Conservation (phyloP, 495 filamentous ascomycete species). For the Haplographium delicatum region DNA sequence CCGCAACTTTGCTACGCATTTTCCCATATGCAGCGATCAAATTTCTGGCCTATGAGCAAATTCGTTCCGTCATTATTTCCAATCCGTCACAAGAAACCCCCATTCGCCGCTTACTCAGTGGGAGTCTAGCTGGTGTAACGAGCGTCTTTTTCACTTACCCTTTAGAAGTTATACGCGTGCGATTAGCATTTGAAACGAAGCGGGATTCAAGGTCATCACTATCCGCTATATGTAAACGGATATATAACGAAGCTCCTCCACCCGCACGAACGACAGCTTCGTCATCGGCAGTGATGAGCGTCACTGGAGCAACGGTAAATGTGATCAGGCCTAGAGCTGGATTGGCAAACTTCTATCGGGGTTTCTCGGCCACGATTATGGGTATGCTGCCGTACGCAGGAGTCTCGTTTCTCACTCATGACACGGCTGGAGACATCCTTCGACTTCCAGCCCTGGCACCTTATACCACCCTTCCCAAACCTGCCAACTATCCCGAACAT, state of each 20-base stretch:
- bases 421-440: constrained; percentile 76
- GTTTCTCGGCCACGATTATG: constrained; percentile 80
- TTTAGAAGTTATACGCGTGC: constrained; percentile 85
- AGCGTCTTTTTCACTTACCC: constrained; percentile 96
- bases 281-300: constrained; percentile 1
- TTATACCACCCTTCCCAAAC: constrained; percentile 57
- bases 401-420: constrained; percentile 95
- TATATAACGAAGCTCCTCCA: constrained; percentile 66
- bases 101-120: constrained; percentile 69
- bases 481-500: constrained; percentile 38
- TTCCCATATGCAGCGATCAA: constrained; percentile 98
- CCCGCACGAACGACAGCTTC: neutral
- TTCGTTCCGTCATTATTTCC: constrained; percentile 69
- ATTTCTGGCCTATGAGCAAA: constrained; percentile 95
- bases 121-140: constrained; percentile 76
- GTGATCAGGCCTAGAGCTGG: constrained; percentile 54
- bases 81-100: constrained; percentile 70
- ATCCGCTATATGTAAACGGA: constrained; percentile 65
- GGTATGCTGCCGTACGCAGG: constrained; percentile 98
- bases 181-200: constrained; percentile 89
- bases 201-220: constrained; percentile 60
- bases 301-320: constrained; percentile 7
- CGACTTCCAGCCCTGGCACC: constrained; percentile 57
- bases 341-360: constrained; percentile 87
- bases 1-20: constrained; percentile 87